Conservation (phyloP, 2,329 filamentous ascomycete species). For the Phymatotrichopsis omnivora region DNA sequence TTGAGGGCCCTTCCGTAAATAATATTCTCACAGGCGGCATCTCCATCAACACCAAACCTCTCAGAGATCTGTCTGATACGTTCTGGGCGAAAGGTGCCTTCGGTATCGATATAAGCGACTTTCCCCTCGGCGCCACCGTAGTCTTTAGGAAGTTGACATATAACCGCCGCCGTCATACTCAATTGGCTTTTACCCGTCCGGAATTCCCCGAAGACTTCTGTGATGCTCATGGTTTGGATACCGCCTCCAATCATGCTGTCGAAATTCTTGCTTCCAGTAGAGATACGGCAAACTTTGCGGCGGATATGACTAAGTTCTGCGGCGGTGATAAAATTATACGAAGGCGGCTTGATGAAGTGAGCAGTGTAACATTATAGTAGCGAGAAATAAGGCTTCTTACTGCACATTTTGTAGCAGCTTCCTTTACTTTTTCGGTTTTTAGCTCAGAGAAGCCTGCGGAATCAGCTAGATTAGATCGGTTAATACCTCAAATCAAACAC, state of each 20-base stretch:
- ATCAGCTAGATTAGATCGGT: not conserved
- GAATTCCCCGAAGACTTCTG: conserved; percentile 51
- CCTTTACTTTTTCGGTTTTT: conserved; percentile 62
- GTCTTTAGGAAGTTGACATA: conserved; percentile 48
- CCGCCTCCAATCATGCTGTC: conserved; percentile 56
- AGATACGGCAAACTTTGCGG: conserved; percentile 54
- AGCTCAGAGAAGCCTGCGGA: conserved; percentile 46
- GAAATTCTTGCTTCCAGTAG: conserved; percentile 59
- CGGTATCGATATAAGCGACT: conserved; percentile 58
- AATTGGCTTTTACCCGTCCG: conserved; percentile 57
- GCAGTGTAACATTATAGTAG: conserved; percentile 5
- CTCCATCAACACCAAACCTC: conserved; percentile 50
- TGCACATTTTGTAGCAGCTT: conserved; percentile 51
- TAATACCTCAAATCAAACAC: not conserved
- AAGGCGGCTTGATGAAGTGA: conserved; percentile 41
- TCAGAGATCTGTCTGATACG: conserved; percentile 58
- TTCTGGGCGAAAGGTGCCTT: conserved; percentile 58
- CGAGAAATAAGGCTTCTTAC: conserved; percentile 34
- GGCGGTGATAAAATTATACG: conserved; percentile 54
- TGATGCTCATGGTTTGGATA: conserved; percentile 61
- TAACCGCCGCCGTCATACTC: conserved; percentile 57
- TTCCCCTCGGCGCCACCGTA: conserved; percentile 59
- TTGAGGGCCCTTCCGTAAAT: conserved; percentile 54
- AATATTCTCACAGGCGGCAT: conserved; percentile 56
- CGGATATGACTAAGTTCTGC: conserved; percentile 54